Base-by-base conservation (phyloP, 2,329 filamentous ascomycete species). In the Fusarium sp. region DNA sequence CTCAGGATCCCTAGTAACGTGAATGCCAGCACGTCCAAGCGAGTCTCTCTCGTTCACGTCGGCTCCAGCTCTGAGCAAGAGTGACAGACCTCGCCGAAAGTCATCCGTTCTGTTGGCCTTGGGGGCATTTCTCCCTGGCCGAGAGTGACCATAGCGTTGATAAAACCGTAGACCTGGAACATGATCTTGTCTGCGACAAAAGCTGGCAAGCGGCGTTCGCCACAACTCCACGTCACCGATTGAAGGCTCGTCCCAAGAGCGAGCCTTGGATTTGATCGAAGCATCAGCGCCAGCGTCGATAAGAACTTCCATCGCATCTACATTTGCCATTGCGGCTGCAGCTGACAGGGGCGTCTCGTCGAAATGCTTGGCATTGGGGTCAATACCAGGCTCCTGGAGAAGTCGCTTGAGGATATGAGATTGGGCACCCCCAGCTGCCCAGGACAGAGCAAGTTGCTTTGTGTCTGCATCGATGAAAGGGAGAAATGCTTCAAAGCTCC, bases 221-320 rank as follows among this genome's bases (percentile, higher is more conserved):
- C 54, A 68, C 48, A 54, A 20, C 18, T 20, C 27, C 27, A 13
- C 16, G 24, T 54, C 27, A 9, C 48, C 11, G 11, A 33, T 20
- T 18, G n/a, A 31, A 31, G 48, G 48, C 48, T n/a, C 27, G 13
- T 48, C 27, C 33, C 29, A 57, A 57, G 14, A 2, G 33, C 14
- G 29, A 20, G 6, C 18, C 37, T 37, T 45, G 58, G 72, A 78
- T 9, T 56, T 20, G 16, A 72, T 56, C 27, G 77, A 79, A 5
- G 78, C 77, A 72, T 81, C 74, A 7, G 81, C 83, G 4, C 82
- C 82, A 31, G 80, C 76, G 14, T 79, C 62, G 3, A 84, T 62
- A 29, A 84, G 67, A 1, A 74, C 52, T 9, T 65, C 57, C 1
- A 82, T 65, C 5, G 78, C 65, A 2, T 68, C 67, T 4, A 72